Conservation (phyloP, 2,329 filamentous ascomycete genomes). For the Aspergillus arachidicola region DNA sequence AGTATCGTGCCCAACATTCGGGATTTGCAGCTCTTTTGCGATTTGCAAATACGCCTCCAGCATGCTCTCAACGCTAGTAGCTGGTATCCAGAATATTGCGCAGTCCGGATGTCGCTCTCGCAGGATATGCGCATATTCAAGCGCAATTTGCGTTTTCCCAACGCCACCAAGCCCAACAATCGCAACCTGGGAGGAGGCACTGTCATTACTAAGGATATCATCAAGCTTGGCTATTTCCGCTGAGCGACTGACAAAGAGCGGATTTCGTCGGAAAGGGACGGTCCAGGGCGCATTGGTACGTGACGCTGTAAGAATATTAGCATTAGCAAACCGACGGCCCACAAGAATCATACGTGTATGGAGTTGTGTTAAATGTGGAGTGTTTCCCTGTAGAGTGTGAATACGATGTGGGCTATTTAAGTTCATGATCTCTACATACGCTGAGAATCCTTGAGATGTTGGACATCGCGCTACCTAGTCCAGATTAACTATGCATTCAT, state of each 20-base stretch:
- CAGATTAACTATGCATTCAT: background rate
- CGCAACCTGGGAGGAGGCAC: conserved; percentile 15
- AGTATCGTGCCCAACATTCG: background rate
- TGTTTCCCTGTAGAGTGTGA: background rate
- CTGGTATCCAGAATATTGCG: background rate
- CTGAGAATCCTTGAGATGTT: background rate
- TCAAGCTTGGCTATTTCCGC: background rate
- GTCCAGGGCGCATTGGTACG: background rate
- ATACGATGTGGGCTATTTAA: background rate
- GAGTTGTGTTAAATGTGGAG: too few relatives aligned
- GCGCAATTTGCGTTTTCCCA: background rate
- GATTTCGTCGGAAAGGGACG: background rate
- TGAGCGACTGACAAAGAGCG: background rate
- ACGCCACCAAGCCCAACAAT: background rate
- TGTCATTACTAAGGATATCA: background rate
- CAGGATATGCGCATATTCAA: background rate
- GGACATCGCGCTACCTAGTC: background rate
- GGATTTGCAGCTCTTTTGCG: background rate
- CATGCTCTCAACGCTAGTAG: background rate
- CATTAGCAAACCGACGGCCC: background rate
- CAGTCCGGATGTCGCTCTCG: background rate
- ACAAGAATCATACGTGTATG: background rate
- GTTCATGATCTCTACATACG: background rate
- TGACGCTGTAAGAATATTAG: background rate
- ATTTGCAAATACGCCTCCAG: background rate